These are phyloP conservation scores for Marasmius oreades DNA, from an alignment of 1,284 basidiomycete species.

Conservation along the genomic window DNA sequence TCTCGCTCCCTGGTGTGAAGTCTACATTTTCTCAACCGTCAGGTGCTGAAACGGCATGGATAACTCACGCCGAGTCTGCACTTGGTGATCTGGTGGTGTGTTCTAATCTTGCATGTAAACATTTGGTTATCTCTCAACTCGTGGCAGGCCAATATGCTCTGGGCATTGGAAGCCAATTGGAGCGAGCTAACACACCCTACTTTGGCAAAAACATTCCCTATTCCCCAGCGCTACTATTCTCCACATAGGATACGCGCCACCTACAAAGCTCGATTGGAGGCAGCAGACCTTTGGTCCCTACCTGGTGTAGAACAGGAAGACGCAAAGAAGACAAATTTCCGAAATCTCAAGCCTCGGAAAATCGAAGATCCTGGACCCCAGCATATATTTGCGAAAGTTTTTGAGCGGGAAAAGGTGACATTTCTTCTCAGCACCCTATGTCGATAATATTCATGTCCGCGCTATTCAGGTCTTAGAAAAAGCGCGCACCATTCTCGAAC, in stretches of 20 bases:
- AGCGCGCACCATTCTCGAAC: conserved; percentile 50
- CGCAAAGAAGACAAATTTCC: conserved; percentile 32
- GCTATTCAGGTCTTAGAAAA: conserved; percentile 52
- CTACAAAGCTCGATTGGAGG: conserved; percentile 55
- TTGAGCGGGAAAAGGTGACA: conserved; percentile 61
- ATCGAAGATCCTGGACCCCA: conserved; percentile 34
- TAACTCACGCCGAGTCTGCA: conserved; percentile 59
- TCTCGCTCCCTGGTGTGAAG: conserved; percentile 29
- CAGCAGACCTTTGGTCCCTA: conserved; percentile 58
- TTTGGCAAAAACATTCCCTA: conserved; percentile 52
- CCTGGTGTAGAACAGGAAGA: conserved; percentile 41
- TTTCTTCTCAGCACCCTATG: neutral
- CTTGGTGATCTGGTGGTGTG: conserved; percentile 69
- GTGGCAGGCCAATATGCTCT: conserved; percentile 53
- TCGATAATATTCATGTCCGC: neutral
- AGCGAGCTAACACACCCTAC: conserved; percentile 46
- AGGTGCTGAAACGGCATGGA: conserved; percentile 56
- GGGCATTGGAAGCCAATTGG: conserved; percentile 62
- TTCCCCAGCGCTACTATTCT: conserved; percentile 73
- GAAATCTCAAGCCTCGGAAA: conserved; percentile 29
- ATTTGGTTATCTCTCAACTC: conserved; percentile 6
- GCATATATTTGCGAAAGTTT: conserved; percentile 43
- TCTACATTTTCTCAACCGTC: conserved; percentile 40
- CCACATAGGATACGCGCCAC: conserved; percentile 57
- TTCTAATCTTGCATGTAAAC: conserved; percentile 13